phyloP scores from a whole-genome alignment of 2,329 filamentous ascomycete species.

The Zymoseptoria pseudotritici region DNA sequence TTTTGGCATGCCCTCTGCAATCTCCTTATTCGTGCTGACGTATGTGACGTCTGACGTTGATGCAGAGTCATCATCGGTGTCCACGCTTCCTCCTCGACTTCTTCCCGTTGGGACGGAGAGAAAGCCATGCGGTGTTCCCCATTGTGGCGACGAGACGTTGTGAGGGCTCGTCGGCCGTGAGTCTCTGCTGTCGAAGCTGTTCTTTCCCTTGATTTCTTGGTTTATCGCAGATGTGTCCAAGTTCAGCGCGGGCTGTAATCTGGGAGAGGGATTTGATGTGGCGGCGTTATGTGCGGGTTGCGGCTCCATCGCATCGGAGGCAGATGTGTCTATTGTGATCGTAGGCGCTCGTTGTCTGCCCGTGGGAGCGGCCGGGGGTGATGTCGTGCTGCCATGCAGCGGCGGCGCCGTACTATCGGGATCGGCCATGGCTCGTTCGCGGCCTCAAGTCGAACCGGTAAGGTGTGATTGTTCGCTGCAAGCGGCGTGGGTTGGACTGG shows the following conservation, averaged over 20 bases:
- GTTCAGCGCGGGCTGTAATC: background rate
- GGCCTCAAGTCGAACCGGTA: background rate
- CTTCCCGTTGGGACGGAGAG: constrained; percentile 57
- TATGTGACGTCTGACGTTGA: constrained; percentile 58
- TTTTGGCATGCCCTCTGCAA: constrained; percentile 16
- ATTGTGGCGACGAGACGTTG: constrained; percentile 58
- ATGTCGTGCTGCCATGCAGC: background rate
- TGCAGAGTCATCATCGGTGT: constrained; percentile 50
- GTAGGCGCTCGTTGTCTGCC: constrained; percentile 38
- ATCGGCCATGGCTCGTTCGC: background rate
- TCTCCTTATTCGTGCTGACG: constrained; percentile 38
- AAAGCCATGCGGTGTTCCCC: constrained; percentile 50
- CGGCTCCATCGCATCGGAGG: constrained; percentile 13
- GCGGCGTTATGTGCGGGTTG: background rate
- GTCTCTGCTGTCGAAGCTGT: constrained; percentile 58
- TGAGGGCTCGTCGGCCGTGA: constrained; percentile 60
- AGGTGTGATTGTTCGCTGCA: background rate
- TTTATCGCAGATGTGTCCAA: constrained; percentile 41
- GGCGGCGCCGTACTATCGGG: too few species aligned
- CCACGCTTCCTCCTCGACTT: constrained; percentile 59
- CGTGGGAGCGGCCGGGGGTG: constrained; percentile 12
- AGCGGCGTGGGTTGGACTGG: background rate
- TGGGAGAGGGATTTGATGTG: background rate
- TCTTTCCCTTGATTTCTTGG: constrained; percentile 47
- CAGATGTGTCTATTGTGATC: constrained; percentile 36